phyloP scores from a whole-genome alignment of 2,329 filamentous ascomycete genomes.

The Colletotrichum sp. region DNA sequence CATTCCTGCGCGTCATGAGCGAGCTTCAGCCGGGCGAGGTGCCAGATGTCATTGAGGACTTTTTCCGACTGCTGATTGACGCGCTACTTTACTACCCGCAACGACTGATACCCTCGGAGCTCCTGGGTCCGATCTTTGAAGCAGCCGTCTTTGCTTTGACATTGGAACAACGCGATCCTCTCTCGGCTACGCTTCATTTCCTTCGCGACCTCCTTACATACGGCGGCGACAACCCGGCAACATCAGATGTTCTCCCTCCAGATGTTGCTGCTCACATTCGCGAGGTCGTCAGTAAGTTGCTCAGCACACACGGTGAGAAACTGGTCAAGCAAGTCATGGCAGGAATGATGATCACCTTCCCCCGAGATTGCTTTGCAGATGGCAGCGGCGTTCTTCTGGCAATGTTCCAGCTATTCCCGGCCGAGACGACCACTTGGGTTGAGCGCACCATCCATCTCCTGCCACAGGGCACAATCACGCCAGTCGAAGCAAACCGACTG shows the following conservation, averaged over 20 bases:
- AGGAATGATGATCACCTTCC: constrained; percentile 99
- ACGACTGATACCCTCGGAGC: constrained; percentile 77
- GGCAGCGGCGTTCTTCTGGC: constrained; percentile 90
- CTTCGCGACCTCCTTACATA: constrained; percentile 90
- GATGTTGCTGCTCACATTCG: constrained; percentile 73
- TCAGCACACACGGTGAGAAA: constrained; percentile 73
- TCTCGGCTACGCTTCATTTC: constrained; percentile 92
- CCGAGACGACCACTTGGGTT: constrained; percentile 82
- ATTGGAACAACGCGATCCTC: constrained; percentile 88
- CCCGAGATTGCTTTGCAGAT: constrained; percentile 92
- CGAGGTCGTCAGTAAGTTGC: constrained; percentile 73
- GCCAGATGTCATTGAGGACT: constrained; percentile 90
- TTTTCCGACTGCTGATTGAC: constrained; percentile 91
- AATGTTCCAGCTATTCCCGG: constrained; percentile 85
- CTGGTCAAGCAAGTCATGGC: constrained; percentile 90
- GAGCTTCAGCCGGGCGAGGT: constrained; percentile 78
- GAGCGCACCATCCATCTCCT: constrained; percentile 83
- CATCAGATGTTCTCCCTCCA: constrained; percentile 59
- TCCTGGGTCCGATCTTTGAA: constrained; percentile 84
- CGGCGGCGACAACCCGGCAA: constrained; percentile 76
- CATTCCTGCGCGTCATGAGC: constrained; percentile 87
- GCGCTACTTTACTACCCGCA: constrained; percentile 92
- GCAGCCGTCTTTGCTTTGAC: constrained; percentile 87
- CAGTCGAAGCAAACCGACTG: constrained; percentile 80
- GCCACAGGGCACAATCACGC: constrained; percentile 80